Evolutionary conservation across 1,284 basidiomycete genomes (phyloP), one percentile per base, ranked within the genome.

Genomic region (Filobasidium uniguttulatum): DNA sequence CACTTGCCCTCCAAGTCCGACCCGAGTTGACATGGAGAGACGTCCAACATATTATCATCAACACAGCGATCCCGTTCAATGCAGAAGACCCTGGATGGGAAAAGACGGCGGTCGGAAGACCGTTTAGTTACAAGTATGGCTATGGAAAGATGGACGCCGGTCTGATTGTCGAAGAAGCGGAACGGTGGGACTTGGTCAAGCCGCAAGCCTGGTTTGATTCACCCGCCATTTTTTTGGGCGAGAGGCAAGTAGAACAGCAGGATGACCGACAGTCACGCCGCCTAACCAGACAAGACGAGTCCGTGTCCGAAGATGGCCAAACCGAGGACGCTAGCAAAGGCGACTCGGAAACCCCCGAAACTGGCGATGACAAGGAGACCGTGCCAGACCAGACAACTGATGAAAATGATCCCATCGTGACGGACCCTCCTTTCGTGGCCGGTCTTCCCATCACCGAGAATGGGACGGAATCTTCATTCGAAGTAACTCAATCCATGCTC

Each of bases 11-110:
- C 10, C 75, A 88, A 69, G 83, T 77, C 44, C 77, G 87, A 26
- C 89, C 90, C 15, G 91, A 98, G 44, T 77, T 99, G 25, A 84
- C 85, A 25, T 99, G 94, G 94, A 81, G 94, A 52, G 94, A 99
- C 64, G 76, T 97, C 34, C 94, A 99, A 65, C 81, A 98, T 62
- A 75, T 99, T 33, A 83, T 83, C 50, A 80, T 98, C 30, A 74
- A 77, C 53, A 85, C 81, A 1, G 85, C 86, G 1, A 76, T 80
- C 17, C 75, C 77, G 60, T 79, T 97, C 68, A 97, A 93, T 65
- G 75, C 78, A 0, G 80, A 86, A 5, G 94, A 99, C 63, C 84
- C 86, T 0, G 91, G 96, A 66, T 99, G 94, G 94, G 86, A 94
- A 62, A 71, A 66, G 44, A 98, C 84, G 1, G 79, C 84, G 3